A percentile compares a stretch with the other conserved stretches of the same genome.
phyloP scores from a whole-genome alignment of 257 asterid genomes.

The Catharanthus roseus region DNA sequence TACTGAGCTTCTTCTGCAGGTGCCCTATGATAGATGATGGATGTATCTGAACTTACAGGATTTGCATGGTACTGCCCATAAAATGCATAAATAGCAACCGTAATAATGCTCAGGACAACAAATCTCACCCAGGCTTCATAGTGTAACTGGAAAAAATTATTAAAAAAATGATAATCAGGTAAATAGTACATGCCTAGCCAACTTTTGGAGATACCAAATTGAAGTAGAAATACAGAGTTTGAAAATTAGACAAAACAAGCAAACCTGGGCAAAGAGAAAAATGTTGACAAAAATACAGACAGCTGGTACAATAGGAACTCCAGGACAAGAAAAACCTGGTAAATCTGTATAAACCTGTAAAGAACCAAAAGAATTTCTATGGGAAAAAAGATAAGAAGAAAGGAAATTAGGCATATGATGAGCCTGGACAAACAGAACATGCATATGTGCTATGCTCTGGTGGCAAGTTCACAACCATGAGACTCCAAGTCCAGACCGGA shows the following conservation, averaged over 20 bases:
- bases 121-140: slow-evolving; percentile 96
- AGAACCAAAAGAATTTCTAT: slow-evolving; percentile 16
- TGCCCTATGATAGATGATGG: slow-evolving; percentile 51
- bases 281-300: slow-evolving; percentile 77
- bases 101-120: slow-evolving; percentile 55
- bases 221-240: background rate
- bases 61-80: slow-evolving; percentile 89
- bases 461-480: background rate
- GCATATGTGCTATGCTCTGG: background rate
- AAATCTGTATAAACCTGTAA: slow-evolving; percentile 51
- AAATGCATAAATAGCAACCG: slow-evolving; percentile 63
- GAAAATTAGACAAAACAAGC: slow-evolving; percentile 9
- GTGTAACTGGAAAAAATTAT: slow-evolving; percentile 62
- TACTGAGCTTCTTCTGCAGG: slow-evolving; percentile 45
- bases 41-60: slow-evolving; percentile 59
- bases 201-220: background rate
- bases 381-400: background rate
- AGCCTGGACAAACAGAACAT: background rate
- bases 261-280: slow-evolving; percentile 90
- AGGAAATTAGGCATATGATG: background rate
- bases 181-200: background rate
- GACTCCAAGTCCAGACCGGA: background rate
- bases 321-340: slow-evolving; percentile 91
- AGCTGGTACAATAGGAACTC: slow-evolving; percentile 79
- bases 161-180: background rate